Base-by-base conservation (phyloP, 78 protist species). In the Emiliania huxleyi region DNA sequence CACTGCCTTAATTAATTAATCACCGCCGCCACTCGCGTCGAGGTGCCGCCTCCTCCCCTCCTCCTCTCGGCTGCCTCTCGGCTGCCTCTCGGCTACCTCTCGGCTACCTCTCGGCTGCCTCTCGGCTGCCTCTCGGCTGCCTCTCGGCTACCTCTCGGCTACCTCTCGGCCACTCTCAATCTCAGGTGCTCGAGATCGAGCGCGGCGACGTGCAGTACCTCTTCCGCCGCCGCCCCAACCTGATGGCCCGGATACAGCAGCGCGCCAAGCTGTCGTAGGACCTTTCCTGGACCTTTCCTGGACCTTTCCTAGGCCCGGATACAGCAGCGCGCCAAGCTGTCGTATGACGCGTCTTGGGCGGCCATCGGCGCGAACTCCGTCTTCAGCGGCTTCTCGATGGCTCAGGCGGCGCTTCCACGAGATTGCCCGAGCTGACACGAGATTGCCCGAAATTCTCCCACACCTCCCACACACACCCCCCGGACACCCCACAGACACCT, bases 351-450 rank as follows among this genome's bases (percentile, higher is more conserved):
- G 37, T 21, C 35, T 35, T 77, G 87, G 87, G 48, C 15, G 49
- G 45, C 87, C 23, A 73, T 73, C 6, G 83, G 43, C 83, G 83
- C 83, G 40, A 73, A 73, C 83, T 73, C 83, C 42, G 83, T 73
- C 23, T 73, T 73, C 83, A 42, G 40, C 42, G n/a, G 5, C 42
- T 73, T 73, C 42, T 18, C 33, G 19, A 29, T 73, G 44, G 8
- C 83, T 1, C 83, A 73, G 83, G 83, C 42, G 15, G 23, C 23
- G 75, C 75, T 21, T 8, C 75, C 23, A 15, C 75, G 29, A 8
- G 62, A 52, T 52, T 26, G 33, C 3, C 75, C 8, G 11, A 23
- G 11, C n/a, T n/a, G n/a, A n/a, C n/a, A n/a, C n/a, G n/a, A n/a
- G n/a, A n/a, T 21, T 8, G 29, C 23, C 29, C 75, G 29, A 8